Conservation (phyloP, 2,329 filamentous ascomycete species). For the Sphaerulina musiva region DNA sequence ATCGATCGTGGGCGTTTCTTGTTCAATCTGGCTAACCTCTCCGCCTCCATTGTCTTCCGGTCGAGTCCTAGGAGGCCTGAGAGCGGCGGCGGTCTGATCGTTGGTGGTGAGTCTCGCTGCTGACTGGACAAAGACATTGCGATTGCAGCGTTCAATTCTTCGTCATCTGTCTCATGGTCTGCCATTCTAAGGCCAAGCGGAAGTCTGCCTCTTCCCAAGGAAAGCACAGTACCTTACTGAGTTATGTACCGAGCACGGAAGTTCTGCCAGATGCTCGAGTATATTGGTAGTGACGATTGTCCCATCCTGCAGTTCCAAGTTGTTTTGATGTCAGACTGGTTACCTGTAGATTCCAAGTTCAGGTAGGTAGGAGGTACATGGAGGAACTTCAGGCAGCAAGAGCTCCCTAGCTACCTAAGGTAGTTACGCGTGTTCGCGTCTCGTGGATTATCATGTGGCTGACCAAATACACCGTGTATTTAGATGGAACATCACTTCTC, state of each 20-base stretch:
- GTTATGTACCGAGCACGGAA: background rate
- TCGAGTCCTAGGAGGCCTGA: conserved; percentile 52
- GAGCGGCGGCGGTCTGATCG: background rate
- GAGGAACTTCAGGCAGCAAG: too few relatives aligned
- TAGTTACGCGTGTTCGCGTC: too few relatives aligned
- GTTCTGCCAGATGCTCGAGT: background rate
- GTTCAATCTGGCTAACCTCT: conserved; percentile 63
- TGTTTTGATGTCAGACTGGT: too few relatives aligned
- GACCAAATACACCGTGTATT: too few relatives aligned
- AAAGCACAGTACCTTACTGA: conserved; percentile 2
- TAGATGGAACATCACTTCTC: too few relatives aligned
- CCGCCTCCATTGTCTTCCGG: conserved; percentile 77
- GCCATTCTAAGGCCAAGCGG: conserved; percentile 1
- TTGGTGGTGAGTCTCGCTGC: background rate
- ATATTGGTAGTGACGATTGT: background rate
- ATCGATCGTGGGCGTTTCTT: conserved; percentile 53
- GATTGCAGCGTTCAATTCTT: conserved; percentile 56
- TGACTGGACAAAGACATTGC: conserved; percentile 33
- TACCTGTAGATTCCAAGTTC: too few relatives aligned
- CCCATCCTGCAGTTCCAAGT: too few relatives aligned
- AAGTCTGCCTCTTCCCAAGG: background rate
- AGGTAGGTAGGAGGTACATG: too few relatives aligned
- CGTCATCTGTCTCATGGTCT: conserved; percentile 46
- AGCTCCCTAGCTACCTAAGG: too few relatives aligned
- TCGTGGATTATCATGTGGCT: too few relatives aligned